These are phyloP conservation scores for Phellinidium pouzarii DNA, from an alignment of 1,284 basidiomycete genomes.

Conservation along the genomic window DNA sequence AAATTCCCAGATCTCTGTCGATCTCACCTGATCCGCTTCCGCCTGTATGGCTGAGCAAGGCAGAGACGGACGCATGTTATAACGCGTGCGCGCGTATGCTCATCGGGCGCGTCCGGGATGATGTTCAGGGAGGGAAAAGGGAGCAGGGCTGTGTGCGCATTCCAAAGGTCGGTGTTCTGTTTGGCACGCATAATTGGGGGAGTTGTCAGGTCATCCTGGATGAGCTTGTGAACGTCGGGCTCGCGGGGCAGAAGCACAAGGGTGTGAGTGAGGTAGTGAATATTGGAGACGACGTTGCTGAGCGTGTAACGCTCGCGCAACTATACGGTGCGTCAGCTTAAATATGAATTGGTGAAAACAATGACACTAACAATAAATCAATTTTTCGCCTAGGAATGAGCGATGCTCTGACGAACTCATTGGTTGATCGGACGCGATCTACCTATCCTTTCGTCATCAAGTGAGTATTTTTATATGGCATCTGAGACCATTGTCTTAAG, in stretches of 20 bases:
- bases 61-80: slow-evolving; percentile 78
- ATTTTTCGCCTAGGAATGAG: slow-evolving; percentile 59
- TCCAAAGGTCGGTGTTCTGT: slow-evolving; percentile 56
- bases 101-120: slow-evolving; percentile 49
- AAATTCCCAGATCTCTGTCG: neutral
- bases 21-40: slow-evolving; percentile 54
- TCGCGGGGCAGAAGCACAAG: slow-evolving; percentile 35
- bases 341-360: neutral
- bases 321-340: slow-evolving; percentile 56
- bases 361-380: neutral
- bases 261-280: slow-evolving; percentile 27
- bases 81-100: slow-evolving; percentile 62
- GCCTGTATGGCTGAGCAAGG: slow-evolving; percentile 64
- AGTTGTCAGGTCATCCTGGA: slow-evolving; percentile 58
- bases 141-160: neutral
- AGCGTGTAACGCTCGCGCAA: slow-evolving; percentile 75
- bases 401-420: slow-evolving; percentile 69
- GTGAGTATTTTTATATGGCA: slow-evolving; percentile 53
- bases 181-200: slow-evolving; percentile 82
- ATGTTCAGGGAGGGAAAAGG: slow-evolving; percentile 30
- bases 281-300: slow-evolving; percentile 49
- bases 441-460: slow-evolving; percentile 72
- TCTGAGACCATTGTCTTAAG: neutral
- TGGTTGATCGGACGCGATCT: slow-evolving; percentile 52
- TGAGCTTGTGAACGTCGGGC: slow-evolving; percentile 49